Conservation (phyloP, 2,329 filamentous ascomycete species). For the Aspergillus pseudoviridinutans region DNA sequence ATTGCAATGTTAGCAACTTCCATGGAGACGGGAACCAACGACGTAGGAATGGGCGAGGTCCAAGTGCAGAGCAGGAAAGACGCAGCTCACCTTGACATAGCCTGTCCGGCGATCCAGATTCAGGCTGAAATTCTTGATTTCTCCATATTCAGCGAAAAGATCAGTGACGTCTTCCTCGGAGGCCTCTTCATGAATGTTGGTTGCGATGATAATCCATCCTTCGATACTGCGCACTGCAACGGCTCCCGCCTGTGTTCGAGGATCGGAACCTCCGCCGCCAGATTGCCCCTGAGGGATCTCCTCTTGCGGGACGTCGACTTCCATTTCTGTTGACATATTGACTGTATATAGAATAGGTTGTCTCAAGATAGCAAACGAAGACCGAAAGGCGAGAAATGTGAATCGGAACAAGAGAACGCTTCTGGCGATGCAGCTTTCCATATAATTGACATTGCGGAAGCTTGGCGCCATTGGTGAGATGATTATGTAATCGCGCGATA, state of each 20-base stretch:
- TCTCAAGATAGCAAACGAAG: background rate
- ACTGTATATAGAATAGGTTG: background rate
- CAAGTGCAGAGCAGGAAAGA: background rate
- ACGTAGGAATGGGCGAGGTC: background rate
- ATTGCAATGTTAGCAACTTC: background rate
- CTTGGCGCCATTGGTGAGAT: background rate
- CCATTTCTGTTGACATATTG: constrained; percentile 44
- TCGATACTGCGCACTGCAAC: constrained; percentile 64
- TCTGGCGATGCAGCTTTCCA: background rate
- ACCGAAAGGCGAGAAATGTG: background rate
- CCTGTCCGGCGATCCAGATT: constrained; percentile 63
- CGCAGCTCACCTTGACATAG: constrained; percentile 60
- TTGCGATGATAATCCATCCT: constrained; percentile 66
- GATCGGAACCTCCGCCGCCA: constrained; percentile 33
- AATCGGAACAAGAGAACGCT: background rate
- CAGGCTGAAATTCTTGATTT: constrained; percentile 65
- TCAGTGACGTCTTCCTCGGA: constrained; percentile 65
- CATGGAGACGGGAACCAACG: background rate
- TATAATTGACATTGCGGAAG: background rate
- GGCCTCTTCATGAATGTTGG: constrained; percentile 66
- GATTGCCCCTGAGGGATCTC: constrained; percentile 26
- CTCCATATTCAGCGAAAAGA: constrained; percentile 62
- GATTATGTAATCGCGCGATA: background rate
- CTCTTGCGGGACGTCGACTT: constrained; percentile 40
- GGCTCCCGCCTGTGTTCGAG: constrained; percentile 42